Evolutionary conservation across 441 rosid species (phyloP), one percentile per base, ranked within the genome.

Genomic region (Erodium texanum): DNA sequence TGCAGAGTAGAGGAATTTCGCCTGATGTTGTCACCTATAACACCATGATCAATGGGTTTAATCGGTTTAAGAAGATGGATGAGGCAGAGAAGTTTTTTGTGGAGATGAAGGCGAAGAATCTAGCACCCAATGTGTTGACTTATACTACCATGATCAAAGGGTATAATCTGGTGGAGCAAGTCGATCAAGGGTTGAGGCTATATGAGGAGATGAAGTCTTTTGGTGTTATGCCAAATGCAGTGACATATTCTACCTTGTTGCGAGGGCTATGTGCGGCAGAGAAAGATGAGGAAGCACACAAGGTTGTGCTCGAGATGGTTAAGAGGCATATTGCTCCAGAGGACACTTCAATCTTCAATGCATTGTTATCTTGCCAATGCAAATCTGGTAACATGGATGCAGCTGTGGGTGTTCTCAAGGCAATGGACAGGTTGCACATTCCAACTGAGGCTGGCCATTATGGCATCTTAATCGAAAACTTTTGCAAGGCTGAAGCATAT

Each of bases 111-210:
- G 93, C 79, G 64, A 87, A 82, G 74, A 72, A 86, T 67, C 75
- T 89, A 56, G 84, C 59, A 63, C 96, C 96, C 67, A 83, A 83
- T 3, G 88, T 90, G 70, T 86, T 90, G 38, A 90, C 87, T 70
- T 93, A 93, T 75, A 87, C 97, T 0, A 87, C 93, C 10, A 86
- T 87, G 96, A 87, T 93, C 62, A 93, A 93, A 80, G 96, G 96
- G 27, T 91, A 85, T 77, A 79, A 85, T 66, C 82, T 80, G 0
- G 86, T 79, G 32, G 86, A 76, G 58, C 76, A 79, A 67, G 82
- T 80, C 24, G 90, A 87, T 70, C 87, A 85, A 77, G 92, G 82
- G 29, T 70, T 93, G 85, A 90, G 85, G 72, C 52, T 93, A 68
- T 79, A 82, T 54, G 93, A 85, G 69, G 95, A 88, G 84, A 90